phyloP scores from a whole-genome alignment of 306 rosid genomes.

The Arachis stenosperma region DNA sequence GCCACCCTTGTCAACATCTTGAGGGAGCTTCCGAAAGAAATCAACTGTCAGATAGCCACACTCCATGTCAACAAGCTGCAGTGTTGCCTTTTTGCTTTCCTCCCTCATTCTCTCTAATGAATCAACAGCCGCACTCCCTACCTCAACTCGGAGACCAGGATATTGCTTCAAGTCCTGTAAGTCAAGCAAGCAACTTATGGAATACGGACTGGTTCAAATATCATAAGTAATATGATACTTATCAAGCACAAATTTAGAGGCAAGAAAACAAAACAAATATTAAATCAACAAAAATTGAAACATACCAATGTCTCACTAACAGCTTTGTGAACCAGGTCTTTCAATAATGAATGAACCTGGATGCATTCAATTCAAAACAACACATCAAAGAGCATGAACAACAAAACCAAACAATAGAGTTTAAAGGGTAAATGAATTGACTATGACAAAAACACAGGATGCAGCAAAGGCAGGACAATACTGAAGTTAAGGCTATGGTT shows the following conservation, averaged over 20 bases:
- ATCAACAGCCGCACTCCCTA: constrained; percentile 78
- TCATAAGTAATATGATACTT: neutral
- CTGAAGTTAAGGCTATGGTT: constrained; percentile 1
- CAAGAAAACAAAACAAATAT: constrained; percentile 26
- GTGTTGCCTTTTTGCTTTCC: constrained; percentile 90
- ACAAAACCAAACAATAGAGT: constrained; percentile 5
- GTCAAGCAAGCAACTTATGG: constrained; percentile 21
- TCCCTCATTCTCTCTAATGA: constrained; percentile 89
- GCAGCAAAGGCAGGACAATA: constrained; percentile 7
- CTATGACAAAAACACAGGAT: constrained; percentile 13
- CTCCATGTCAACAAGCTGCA: constrained; percentile 91
- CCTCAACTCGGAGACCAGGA: constrained; percentile 91
- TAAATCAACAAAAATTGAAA: constrained; percentile 29
- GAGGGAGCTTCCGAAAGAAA: constrained; percentile 96
- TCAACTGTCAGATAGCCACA: constrained; percentile 88
- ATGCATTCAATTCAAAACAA: constrained; percentile 37
- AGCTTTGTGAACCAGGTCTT: constrained; percentile 91
- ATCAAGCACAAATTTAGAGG: constrained; percentile 12
- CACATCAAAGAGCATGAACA: constrained; percentile 31
- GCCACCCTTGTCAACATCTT: constrained; percentile 96
- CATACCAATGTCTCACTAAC: constrained; percentile 81
- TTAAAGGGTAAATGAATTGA: constrained; percentile 4
- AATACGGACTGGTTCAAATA: neutral
- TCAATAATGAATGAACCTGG: constrained; percentile 82
- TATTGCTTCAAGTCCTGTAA: constrained; percentile 88